Percentiles rank a stretch among this genome's conserved stretches.
Evolutionary conservation across 2,329 filamentous ascomycete species (phyloP).

Genomic region (Cladosporium colombiae): DNA sequence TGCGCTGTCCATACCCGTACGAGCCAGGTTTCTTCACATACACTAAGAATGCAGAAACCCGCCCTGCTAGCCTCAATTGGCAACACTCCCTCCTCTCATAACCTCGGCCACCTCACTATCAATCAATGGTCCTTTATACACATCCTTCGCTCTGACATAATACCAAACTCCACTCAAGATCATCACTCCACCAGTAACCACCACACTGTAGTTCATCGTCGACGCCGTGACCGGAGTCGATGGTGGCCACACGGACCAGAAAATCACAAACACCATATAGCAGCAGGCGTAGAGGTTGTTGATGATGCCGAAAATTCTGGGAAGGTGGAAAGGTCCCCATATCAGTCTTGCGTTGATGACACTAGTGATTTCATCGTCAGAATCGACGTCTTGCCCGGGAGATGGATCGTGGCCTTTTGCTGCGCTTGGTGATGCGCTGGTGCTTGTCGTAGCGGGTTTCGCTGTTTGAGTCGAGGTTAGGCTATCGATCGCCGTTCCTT

Average conservation of each 20-base stretch:
- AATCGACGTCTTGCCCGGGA: conserved; percentile 6
- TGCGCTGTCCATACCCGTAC: too few species aligned
- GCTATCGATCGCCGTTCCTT: conserved; percentile 34
- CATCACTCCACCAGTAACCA: conserved; percentile 43
- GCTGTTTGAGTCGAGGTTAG: neutral
- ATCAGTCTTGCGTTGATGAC: conserved; percentile 38
- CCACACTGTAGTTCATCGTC: conserved; percentile 48
- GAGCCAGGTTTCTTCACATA: too few species aligned
- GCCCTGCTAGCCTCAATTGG: neutral
- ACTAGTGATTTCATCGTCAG: conserved; percentile 2
- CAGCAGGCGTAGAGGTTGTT: conserved; percentile 58
- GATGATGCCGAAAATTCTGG: conserved; percentile 51
- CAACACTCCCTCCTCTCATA: conserved; percentile 30
- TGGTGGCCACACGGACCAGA: conserved; percentile 58
- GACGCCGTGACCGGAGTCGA: conserved; percentile 36
- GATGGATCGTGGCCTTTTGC: conserved; percentile 1
- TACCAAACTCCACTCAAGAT: conserved; percentile 42
- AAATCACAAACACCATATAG: conserved; percentile 57
- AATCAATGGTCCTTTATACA: conserved; percentile 42
- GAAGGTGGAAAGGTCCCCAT: conserved; percentile 60
- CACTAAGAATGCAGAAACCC: too few species aligned
- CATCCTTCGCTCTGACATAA: conserved; percentile 38
- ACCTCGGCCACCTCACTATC: conserved; percentile 37
- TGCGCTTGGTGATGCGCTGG: neutral
- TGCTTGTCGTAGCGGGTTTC: neutral